phyloP scores from a whole-genome alignment of 1,284 basidiomycete species.

The Apiotrichum gracile region DNA sequence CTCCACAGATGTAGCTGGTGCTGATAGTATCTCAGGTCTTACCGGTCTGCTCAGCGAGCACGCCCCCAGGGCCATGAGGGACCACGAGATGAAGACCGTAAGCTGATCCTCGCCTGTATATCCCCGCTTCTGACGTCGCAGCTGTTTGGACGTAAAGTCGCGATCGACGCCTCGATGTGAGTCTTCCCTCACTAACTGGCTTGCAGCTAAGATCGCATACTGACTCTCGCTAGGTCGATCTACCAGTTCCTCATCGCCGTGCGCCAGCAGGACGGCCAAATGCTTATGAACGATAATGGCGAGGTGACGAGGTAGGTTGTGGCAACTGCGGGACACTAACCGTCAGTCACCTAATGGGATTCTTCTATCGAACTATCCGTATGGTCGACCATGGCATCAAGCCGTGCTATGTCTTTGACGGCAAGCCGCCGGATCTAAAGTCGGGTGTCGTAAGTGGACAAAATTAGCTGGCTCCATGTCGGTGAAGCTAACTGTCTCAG shows the following conservation, averaged over 20 bases:
- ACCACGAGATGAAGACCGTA: slow-evolving; percentile 87
- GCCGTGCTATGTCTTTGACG: slow-evolving; percentile 97
- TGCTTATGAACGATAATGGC: slow-evolving; percentile 92
- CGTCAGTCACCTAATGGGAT: slow-evolving; percentile 86
- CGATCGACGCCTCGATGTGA: slow-evolving; percentile 96
- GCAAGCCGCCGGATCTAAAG: slow-evolving; percentile 95
- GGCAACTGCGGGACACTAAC: background rate
- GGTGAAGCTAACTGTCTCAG: background rate
- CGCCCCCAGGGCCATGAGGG: slow-evolving; percentile 78
- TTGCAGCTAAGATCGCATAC: background rate
- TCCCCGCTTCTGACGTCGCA: slow-evolving; percentile 5
- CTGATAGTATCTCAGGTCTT: slow-evolving; percentile 57
- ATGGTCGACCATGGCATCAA: slow-evolving; percentile 99
- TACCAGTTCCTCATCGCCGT: slow-evolving; percentile 96
- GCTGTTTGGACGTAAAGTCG: slow-evolving; percentile 95
- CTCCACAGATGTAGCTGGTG: background rate
- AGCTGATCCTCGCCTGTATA: background rate
- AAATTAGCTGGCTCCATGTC: too few species aligned
- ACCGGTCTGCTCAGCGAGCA: slow-evolving; percentile 83
- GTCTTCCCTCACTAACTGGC: slow-evolving; percentile 5
- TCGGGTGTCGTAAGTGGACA: slow-evolving; percentile 73
- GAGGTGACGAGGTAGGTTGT: slow-evolving; percentile 74
- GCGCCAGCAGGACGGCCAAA: slow-evolving; percentile 89
- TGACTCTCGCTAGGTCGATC: slow-evolving; percentile 43
- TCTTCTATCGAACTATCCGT: slow-evolving; percentile 94